phyloP scores from a whole-genome alignment of 2,329 filamentous ascomycete genomes.

The Raffaelea arxii region DNA sequence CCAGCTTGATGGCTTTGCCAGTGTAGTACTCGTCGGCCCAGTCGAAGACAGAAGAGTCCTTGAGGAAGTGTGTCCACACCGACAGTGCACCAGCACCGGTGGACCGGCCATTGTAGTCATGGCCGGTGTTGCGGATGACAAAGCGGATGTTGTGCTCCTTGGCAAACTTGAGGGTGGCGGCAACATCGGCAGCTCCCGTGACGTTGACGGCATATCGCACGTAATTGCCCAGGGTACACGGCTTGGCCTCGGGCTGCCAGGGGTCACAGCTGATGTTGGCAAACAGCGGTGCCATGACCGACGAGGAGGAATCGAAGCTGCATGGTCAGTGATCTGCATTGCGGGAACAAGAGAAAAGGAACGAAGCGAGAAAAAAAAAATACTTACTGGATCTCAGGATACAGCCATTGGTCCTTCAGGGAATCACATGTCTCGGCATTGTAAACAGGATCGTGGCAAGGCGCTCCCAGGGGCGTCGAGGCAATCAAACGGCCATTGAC shows the following conservation, averaged over 20 bases:
- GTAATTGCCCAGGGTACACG: slow-evolving; percentile 30
- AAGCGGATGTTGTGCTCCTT: slow-evolving; percentile 38
- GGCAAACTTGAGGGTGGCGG: slow-evolving; percentile 29
- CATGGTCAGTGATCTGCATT: slow-evolving; percentile 9
- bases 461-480: slow-evolving; percentile 19
- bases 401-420: slow-evolving; percentile 9
- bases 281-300: slow-evolving; percentile 6
- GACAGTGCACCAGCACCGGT: slow-evolving; percentile 50
- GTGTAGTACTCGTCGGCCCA: slow-evolving; percentile 1
- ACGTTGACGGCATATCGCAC: slow-evolving; percentile 21
- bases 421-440: slow-evolving; percentile 23
- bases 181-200: slow-evolving; percentile 14
- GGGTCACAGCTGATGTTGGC: slow-evolving; percentile 7
- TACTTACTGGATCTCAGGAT: background rate
- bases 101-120: slow-evolving; percentile 48
- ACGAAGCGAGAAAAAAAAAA: background rate
- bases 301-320: slow-evolving; percentile 12
- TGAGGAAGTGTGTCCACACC: slow-evolving; percentile 41
- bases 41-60: background rate
- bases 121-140: slow-evolving; percentile 46
- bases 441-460: slow-evolving; percentile 28
- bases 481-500: slow-evolving; percentile 25
- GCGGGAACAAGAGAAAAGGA: slow-evolving; percentile 6
- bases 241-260: slow-evolving; percentile 15
- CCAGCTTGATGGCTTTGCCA: slow-evolving; percentile 24